Evolutionary conservation across 805 yeast species (phyloP).

Genomic region (Candida nitratophila): DNA sequence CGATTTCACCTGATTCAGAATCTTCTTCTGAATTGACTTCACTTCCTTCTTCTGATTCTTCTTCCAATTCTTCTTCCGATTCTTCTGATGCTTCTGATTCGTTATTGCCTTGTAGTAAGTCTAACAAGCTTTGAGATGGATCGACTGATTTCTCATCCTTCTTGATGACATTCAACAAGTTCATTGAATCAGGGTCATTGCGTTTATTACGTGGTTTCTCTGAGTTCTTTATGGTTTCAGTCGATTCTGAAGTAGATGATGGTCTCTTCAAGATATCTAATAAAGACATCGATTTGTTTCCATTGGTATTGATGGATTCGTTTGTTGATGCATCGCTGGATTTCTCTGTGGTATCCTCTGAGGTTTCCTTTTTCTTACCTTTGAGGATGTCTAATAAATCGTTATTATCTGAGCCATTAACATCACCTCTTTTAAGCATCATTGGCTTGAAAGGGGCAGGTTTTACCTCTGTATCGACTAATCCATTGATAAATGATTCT

Average conservation of each 20-base stretch:
- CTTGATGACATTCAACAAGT: neutral
- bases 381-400: neutral
- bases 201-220: neutral
- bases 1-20: neutral
- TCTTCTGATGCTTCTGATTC: neutral
- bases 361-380: neutral
- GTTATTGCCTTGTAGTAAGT: neutral
- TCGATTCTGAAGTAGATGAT: neutral
- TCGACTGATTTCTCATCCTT: neutral
- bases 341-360: neutral
- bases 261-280: constrained; percentile 8
- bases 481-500: too few species aligned
- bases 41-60: neutral
- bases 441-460: constrained; percentile 3
- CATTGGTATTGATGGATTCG: neutral
- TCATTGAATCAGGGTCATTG: neutral
- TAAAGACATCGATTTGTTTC: neutral
- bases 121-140: neutral
- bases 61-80: neutral
- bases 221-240: too few species aligned
- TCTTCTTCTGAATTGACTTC: neutral
- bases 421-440: constrained; percentile 7
- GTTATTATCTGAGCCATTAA: neutral
- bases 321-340: too few species aligned
- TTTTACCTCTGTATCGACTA: too few species aligned